Conservation (phyloP, 371 early-diverging fungal species). For the Syncephalastrum contaminatum region DNA sequence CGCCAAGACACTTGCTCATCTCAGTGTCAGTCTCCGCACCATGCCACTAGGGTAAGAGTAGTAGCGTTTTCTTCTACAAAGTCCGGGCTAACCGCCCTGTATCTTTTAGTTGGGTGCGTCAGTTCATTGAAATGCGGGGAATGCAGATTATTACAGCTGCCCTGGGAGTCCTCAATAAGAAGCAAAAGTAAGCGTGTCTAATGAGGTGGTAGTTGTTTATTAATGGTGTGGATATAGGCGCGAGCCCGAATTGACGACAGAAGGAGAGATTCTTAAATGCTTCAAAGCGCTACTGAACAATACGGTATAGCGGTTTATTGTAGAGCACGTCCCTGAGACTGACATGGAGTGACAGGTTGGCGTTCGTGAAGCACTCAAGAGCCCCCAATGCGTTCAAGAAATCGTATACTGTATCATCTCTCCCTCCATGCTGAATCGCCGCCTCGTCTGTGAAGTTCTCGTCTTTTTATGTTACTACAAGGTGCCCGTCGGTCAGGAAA, state of each 20-base stretch:
- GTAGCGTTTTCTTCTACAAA: no score
- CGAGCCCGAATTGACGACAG: constrained; percentile 65
- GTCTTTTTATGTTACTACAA: constrained; percentile 82
- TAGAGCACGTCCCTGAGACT: neutral
- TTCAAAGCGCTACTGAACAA: constrained; percentile 78
- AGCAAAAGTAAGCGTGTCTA: constrained; percentile 33
- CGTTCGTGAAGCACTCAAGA: constrained; percentile 72
- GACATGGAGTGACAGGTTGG: constrained; percentile 55
- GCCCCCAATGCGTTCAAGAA: constrained; percentile 68
- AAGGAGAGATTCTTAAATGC: constrained; percentile 77
- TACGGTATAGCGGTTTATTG: constrained; percentile 30
- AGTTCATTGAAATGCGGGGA: constrained; percentile 74
- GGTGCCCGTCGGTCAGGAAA: constrained; percentile 70
- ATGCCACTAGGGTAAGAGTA: constrained; percentile 70
- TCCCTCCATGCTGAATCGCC: constrained; percentile 69
- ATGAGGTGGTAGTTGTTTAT: neutral
- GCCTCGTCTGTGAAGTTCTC: constrained; percentile 77
- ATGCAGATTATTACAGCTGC: constrained; percentile 63
- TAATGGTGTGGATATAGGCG: constrained; percentile 35
- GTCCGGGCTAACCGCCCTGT: neutral
- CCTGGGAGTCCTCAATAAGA: constrained; percentile 53
- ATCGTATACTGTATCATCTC: constrained; percentile 77
- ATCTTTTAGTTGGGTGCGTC: constrained; percentile 50
- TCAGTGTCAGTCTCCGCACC: constrained; percentile 67
- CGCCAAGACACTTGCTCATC: constrained; percentile 53